These are phyloP conservation scores for Aspergillus coremiiformis DNA, from an alignment of 495 filamentous ascomycete species.

Conservation along the genomic window DNA sequence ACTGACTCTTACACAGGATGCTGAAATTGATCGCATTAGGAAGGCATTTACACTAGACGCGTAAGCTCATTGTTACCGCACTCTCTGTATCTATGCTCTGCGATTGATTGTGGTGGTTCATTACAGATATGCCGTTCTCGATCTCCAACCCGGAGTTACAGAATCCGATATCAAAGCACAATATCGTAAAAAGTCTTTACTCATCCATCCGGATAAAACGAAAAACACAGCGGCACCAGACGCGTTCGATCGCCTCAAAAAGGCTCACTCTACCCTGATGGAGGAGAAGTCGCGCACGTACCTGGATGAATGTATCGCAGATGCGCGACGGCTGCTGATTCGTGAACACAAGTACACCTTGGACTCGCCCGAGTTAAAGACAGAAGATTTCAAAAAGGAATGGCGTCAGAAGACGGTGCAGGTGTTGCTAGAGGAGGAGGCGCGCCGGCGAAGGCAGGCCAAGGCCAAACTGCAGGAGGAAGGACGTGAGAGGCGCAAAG, in stretches of 20 bases:
- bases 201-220: conserved; percentile 98
- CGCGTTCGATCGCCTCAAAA: conserved; percentile 94
- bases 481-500: conserved; percentile 78
- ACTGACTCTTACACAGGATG: conserved; percentile 53
- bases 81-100: neutral
- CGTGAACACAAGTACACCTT: conserved; percentile 87
- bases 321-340: conserved; percentile 89
- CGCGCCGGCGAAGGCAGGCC: conserved; percentile 71
- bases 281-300: conserved; percentile 84
- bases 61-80: conserved; percentile 39
- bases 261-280: conserved; percentile 82
- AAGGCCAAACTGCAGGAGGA: conserved; percentile 97
- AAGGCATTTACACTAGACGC: conserved; percentile 86
- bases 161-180: conserved; percentile 91
- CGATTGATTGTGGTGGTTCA: neutral
- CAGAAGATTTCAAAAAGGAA: conserved; percentile 65
- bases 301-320: conserved; percentile 91
- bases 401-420: conserved; percentile 90
- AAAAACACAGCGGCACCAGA: conserved; percentile 85
- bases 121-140: conserved; percentile 80
- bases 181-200: conserved; percentile 93
- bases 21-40: conserved; percentile 90
- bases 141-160: conserved; percentile 88
- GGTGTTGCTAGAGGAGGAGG: conserved; percentile 90
- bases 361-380: conserved; percentile 77